Percentiles rank a stretch among this genome's conserved stretches.
Conservation (phyloP, 495 filamentous ascomycete species). For the Patellaria atrata region DNA sequence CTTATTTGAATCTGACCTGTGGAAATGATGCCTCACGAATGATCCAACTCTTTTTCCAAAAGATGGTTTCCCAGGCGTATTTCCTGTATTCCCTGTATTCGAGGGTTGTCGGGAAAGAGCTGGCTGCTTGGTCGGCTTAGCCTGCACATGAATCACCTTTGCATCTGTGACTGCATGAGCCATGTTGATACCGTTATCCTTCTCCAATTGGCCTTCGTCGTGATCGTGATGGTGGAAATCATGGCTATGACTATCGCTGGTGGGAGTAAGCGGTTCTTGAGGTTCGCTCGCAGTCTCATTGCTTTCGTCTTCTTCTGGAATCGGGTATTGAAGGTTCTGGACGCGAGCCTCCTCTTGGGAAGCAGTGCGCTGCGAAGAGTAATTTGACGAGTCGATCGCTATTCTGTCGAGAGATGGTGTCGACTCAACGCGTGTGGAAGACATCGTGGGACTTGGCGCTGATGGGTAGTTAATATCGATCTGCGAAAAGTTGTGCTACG, state of each 20-base stretch:
- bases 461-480: slow-evolving; percentile 10
- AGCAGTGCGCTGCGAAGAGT: too few relatives aligned
- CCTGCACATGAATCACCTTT: too few relatives aligned
- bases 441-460: slow-evolving; percentile 13
- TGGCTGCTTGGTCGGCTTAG: too few relatives aligned
- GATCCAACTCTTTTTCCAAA: slow-evolving; percentile 13
- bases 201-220: slow-evolving; percentile 4
- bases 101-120: too few relatives aligned
- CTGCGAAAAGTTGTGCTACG: slow-evolving; percentile 7
- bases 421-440: slow-evolving; percentile 1
- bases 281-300: slow-evolving; percentile 20
- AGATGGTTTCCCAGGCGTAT: slow-evolving; percentile 9
- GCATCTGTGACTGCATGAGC: too few relatives aligned
- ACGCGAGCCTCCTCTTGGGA: slow-evolving; percentile 16
- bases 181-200: neutral
- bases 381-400: too few relatives aligned
- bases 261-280: slow-evolving; percentile 17
- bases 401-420: slow-evolving; percentile 1
- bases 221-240: slow-evolving; percentile 12
- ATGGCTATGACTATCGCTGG: slow-evolving; percentile 12
- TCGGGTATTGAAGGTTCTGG: slow-evolving; percentile 11
- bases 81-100: too few relatives aligned
- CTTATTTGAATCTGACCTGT: slow-evolving; percentile 10
- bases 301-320: slow-evolving; percentile 20
- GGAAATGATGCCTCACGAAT: slow-evolving; percentile 13